These are phyloP conservation scores for Parmales sp. DNA, from an alignment of 108 stramenopile species.

Conservation along the genomic window DNA sequence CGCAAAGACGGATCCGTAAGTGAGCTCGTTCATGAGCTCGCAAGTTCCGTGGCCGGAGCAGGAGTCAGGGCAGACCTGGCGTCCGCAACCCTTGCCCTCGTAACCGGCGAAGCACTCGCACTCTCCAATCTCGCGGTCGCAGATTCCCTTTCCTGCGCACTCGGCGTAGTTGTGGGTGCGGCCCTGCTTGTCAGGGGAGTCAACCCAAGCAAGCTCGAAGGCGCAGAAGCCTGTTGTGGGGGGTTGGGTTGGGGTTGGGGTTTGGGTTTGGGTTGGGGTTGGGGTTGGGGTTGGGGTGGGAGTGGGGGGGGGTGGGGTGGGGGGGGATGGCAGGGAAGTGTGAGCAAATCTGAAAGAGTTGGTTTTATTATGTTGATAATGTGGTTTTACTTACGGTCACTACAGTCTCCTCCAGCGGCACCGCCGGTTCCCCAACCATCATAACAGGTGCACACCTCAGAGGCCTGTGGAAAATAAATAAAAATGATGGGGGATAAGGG, in stretches of 20 bases:
- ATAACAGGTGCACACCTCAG: conserved; percentile 52
- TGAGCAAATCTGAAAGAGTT: no score
- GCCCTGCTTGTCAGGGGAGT: conserved; percentile 22
- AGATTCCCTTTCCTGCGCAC: conserved; percentile 55
- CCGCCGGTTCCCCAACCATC: conserved; percentile 47
- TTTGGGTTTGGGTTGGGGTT: no score
- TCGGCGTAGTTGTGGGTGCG: conserved; percentile 48
- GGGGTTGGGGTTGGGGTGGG: no score
- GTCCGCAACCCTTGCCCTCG: conserved; percentile 42
- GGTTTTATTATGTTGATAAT: no score
- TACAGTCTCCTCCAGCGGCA: conserved; percentile 56
- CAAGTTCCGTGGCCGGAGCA: conserved; percentile 50
- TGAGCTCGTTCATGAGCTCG: conserved; percentile 42
- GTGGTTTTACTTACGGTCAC: no score
- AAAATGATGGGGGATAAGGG: not conserved
- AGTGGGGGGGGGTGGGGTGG: not conserved
- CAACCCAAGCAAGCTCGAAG: conserved; percentile 36
- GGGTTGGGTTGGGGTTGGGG: no score
- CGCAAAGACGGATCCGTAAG: conserved; percentile 31
- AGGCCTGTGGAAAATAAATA: not conserved
- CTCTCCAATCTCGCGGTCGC: conserved; percentile 37
- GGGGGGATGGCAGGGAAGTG: no score
- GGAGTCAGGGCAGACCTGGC: conserved; percentile 42
- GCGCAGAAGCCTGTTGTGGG: no score
- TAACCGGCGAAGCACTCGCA: conserved; percentile 47